These are phyloP conservation scores for Crepidotus variabilis DNA, from an alignment of 768 basidiomycete genomes.

Conservation along the genomic window DNA sequence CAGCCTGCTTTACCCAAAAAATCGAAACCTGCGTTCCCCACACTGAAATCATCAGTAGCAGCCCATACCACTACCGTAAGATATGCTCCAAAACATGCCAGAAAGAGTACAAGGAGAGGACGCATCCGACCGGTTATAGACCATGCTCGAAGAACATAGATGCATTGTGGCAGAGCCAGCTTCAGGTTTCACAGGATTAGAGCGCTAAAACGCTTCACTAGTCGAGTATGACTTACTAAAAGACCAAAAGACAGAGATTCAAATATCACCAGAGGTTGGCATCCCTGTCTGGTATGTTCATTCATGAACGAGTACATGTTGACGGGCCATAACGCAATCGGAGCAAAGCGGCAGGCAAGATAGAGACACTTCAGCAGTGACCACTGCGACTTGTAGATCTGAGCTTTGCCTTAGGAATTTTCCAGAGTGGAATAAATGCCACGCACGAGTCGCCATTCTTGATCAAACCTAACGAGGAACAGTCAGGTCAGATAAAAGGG, in stretches of 20 bases:
- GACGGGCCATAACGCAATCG: conserved; percentile 28
- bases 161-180: conserved; percentile 5
- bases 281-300: conserved; percentile 22
- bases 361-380: conserved; percentile 32
- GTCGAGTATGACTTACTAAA: not conserved
- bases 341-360: conserved; percentile 35
- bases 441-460: not conserved
- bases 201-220: conserved; percentile 11
- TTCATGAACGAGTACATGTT: conserved; percentile 27
- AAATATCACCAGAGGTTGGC: conserved; percentile 8
- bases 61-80: conserved; percentile 4
- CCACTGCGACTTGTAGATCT: conserved; percentile 31
- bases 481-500: not conserved
- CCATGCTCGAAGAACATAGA: conserved; percentile 7
- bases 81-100: conserved; percentile 2
- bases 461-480: not conserved
- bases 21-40: not conserved
- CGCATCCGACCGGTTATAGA: conserved; percentile 4
- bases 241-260: not conserved
- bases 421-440: not conserved
- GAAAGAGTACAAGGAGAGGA: not conserved
- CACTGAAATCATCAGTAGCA: not conserved
- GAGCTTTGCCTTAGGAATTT: not conserved
- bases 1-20: conserved; percentile 1
- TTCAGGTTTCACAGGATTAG: conserved; percentile 19